These are phyloP conservation scores for Juglanconis sp. DNA, from an alignment of 2,329 filamentous ascomycete species.

Conservation along the genomic window DNA sequence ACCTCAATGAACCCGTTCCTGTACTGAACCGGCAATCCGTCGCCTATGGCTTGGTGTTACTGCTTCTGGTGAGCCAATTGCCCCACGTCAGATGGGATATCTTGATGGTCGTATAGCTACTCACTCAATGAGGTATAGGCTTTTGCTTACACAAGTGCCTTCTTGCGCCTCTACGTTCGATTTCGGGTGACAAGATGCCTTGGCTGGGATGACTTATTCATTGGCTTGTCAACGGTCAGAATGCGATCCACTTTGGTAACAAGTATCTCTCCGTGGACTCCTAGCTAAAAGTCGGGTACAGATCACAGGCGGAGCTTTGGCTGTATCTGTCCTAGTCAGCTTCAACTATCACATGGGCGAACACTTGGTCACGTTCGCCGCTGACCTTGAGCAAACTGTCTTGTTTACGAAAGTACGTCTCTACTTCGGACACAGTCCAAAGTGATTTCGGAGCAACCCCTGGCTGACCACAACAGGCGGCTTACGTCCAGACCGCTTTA, in stretches of 20 bases:
- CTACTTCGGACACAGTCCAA: no score
- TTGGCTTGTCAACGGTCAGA: constrained; percentile 10
- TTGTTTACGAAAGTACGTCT: neutral
- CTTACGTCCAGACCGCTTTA: constrained; percentile 24
- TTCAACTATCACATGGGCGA: constrained; percentile 2
- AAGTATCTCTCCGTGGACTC: neutral
- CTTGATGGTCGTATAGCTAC: no score
- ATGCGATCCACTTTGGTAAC: neutral
- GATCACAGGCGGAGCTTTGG: neutral
- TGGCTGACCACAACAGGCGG: constrained; percentile 13
- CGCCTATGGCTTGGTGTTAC: constrained; percentile 8
- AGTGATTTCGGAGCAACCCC: neutral
- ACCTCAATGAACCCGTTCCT: constrained; percentile 19
- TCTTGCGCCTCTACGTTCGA: constrained; percentile 6
- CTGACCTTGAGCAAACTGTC: neutral
- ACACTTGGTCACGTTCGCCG: constrained; percentile 5
- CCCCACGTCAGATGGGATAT: neutral
- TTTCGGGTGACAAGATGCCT: constrained; percentile 9
- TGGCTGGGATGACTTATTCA: constrained; percentile 17
- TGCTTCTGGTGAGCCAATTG: neutral
- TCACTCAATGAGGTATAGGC: neutral
- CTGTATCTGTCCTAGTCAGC: neutral
- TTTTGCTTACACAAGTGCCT: neutral
- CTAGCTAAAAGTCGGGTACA: neutral
- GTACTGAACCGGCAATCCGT: constrained; percentile 15